Percentiles rank a stretch among this genome's conserved stretches.
Conservation (phyloP, 148 eudicot genomes). For the Selenicereus undatus region DNA sequence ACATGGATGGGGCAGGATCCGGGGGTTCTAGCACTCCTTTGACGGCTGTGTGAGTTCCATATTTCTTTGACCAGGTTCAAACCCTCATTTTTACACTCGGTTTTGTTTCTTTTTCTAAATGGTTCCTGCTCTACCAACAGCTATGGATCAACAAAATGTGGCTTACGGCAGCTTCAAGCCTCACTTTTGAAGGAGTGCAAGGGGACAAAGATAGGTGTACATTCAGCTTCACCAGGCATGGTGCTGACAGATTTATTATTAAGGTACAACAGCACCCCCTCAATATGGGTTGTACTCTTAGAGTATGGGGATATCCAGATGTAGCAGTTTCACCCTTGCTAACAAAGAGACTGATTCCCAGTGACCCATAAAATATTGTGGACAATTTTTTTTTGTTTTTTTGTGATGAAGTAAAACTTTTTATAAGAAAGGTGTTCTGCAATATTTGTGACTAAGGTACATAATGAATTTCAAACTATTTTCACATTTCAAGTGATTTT, state of each 20-base stretch:
- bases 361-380: too few species aligned
- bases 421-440: too few species aligned
- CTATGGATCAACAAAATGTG: conserved; percentile 99
- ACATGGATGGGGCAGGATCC: conserved; percentile 99
- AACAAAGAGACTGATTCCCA: too few species aligned
- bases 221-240: conserved; percentile 99
- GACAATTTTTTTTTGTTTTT: too few species aligned
- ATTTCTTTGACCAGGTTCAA: not conserved
- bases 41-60: conserved; percentile 87
- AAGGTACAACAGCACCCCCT: conserved; percentile 58
- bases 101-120: conserved; percentile 13
- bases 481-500: too few species aligned
- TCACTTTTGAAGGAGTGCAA: conserved; percentile 79
- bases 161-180: conserved; percentile 88
- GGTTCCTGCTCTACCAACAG: conserved; percentile 34
- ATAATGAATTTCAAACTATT: too few species aligned
- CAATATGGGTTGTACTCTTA: too few species aligned
- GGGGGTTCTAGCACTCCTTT: conserved; percentile 99
- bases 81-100: not conserved
- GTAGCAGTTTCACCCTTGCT: too few species aligned
- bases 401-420: too few species aligned
- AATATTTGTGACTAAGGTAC: too few species aligned
- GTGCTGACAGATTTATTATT: conserved; percentile 86
- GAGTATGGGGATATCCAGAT: too few species aligned
- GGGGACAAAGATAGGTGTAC: conserved; percentile 75